These are phyloP conservation scores for Ilex aquifolium DNA, from an alignment of 257 asterid genomes.

Conservation along the genomic window DNA sequence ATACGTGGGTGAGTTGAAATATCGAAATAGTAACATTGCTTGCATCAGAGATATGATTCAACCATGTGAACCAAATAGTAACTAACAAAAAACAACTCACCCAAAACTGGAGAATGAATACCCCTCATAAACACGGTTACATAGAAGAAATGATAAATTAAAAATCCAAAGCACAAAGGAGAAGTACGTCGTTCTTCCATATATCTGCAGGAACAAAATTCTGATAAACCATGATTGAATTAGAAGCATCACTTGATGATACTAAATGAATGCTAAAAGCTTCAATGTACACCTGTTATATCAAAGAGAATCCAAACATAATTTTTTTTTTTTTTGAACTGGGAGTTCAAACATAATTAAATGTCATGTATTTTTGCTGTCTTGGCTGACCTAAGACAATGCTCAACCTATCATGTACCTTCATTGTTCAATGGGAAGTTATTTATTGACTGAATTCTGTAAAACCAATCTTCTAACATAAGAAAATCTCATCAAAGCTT, in stretches of 20 bases:
- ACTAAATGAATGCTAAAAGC: conserved; percentile 1
- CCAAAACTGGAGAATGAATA: conserved; percentile 74
- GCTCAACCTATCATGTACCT: no score
- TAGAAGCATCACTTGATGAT: conserved; percentile 22
- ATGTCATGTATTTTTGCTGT: no score
- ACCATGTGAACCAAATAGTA: neutral
- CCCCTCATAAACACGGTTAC: conserved; percentile 82
- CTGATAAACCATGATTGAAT: conserved; percentile 38
- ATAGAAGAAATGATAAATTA: conserved; percentile 62
- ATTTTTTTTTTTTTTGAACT: no score
- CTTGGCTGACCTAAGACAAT: no score
- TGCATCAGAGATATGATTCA: conserved; percentile 5
- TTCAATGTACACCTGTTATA: no score
- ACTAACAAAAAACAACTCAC: conserved; percentile 31
- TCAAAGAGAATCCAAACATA: no score
- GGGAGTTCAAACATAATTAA: no score
- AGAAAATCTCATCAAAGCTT: no score
- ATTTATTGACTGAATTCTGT: no score
- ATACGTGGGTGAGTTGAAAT: conserved; percentile 1
- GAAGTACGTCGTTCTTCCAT: conserved; percentile 71
- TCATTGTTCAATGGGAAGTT: no score
- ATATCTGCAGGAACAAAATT: conserved; percentile 54
- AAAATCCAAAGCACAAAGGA: conserved; percentile 59
- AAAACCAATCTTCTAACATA: no score
- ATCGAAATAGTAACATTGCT: conserved; percentile 4